These are phyloP conservation scores for Starmerella riodocensis DNA, from an alignment of 805 yeast species.

Conservation along the genomic window DNA sequence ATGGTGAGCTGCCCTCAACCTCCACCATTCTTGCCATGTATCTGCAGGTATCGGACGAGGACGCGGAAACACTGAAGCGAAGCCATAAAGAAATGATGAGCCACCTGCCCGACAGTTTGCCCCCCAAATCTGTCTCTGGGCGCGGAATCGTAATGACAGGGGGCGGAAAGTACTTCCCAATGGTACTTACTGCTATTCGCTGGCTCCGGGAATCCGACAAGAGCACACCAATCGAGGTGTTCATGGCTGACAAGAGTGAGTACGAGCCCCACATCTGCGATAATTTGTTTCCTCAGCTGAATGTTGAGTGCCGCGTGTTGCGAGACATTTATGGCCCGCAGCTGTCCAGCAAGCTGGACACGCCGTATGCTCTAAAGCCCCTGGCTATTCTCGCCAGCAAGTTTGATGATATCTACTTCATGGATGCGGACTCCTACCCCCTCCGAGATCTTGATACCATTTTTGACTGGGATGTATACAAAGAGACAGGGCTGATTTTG, in stretches of 20 bases:
- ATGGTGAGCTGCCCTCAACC: constrained; percentile 15
- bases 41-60: constrained; percentile 14
- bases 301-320: constrained; percentile 57
- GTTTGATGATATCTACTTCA: constrained; percentile 54
- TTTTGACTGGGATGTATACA: constrained; percentile 46
- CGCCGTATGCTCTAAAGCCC: constrained; percentile 55
- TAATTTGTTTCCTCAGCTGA: constrained; percentile 43
- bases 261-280: constrained; percentile 63
- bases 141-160: constrained; percentile 59
- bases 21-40: constrained; percentile 11
- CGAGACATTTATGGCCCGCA: constrained; percentile 47
- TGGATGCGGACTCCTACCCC: constrained; percentile 71
- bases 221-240: constrained; percentile 68
- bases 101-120: constrained; percentile 9
- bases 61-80: constrained; percentile 6
- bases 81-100: constrained; percentile 13
- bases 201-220: constrained; percentile 49
- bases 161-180: constrained; percentile 67
- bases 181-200: constrained; percentile 51
- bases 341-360: constrained; percentile 36
- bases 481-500: constrained; percentile 37
- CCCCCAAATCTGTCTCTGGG: constrained; percentile 24
- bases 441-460: constrained; percentile 48
- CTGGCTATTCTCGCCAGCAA: constrained; percentile 59
- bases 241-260: constrained; percentile 57